phyloP scores from a whole-genome alignment of 495 filamentous ascomycete genomes.

The Trichoderma parareesei region DNA sequence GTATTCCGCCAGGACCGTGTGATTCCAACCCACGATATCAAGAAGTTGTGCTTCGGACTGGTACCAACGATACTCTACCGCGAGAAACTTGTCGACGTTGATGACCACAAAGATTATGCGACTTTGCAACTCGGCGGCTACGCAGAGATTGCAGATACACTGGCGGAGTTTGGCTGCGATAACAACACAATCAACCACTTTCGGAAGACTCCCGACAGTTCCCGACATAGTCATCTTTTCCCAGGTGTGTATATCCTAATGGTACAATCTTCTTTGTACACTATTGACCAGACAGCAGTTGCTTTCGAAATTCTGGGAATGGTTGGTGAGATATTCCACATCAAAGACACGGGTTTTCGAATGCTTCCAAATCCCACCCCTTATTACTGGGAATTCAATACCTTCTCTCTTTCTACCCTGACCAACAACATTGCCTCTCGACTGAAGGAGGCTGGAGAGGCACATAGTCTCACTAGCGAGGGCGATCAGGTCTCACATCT shows the following conservation, averaged over 20 bases:
- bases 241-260: too few relatives aligned
- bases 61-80: slow-evolving; percentile 20
- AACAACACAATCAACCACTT: slow-evolving; percentile 19
- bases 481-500: too few relatives aligned
- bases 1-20: slow-evolving; percentile 23
- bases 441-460: too few relatives aligned
- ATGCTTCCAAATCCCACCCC: slow-evolving; percentile 31
- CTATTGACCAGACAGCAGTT: slow-evolving; percentile 15
- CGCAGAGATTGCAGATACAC: slow-evolving; percentile 22
- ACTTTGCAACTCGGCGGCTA: slow-evolving; percentile 18
- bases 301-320: slow-evolving; percentile 33
- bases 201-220: slow-evolving; percentile 16
- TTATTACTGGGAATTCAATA: slow-evolving; percentile 23
- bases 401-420: slow-evolving; percentile 16
- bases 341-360: slow-evolving; percentile 24
- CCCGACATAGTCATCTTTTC: too few relatives aligned
- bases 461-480: too few relatives aligned
- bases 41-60: slow-evolving; percentile 28
- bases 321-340: slow-evolving; percentile 23
- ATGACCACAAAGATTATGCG: slow-evolving; percentile 12
- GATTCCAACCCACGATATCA: slow-evolving; percentile 24
- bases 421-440: slow-evolving; percentile 6
- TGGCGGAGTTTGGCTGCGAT: slow-evolving; percentile 25
- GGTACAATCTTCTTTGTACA: too few relatives aligned
- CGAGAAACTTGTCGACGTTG: slow-evolving; percentile 18